These are phyloP conservation scores for Tolypocladium capitatum DNA, from an alignment of 2,329 filamentous ascomycete genomes.

Conservation along the genomic window DNA sequence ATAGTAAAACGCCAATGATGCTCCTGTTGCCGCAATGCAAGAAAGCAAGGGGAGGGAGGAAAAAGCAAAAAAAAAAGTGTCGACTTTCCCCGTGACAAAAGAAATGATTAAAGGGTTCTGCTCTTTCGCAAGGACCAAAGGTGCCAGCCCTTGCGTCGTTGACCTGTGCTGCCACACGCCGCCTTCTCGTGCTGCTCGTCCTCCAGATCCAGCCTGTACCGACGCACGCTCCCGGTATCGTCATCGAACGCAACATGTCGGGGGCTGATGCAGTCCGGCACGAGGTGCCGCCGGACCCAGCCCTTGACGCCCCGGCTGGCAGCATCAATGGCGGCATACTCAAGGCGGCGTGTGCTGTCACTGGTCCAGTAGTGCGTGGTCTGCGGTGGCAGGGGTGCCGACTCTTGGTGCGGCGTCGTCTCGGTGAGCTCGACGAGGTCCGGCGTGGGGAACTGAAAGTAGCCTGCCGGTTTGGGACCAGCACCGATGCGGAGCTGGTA, in stretches of 20 bases:
- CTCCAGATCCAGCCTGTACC: constrained; percentile 47
- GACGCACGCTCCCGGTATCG: constrained; percentile 48
- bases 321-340: constrained; percentile 55
- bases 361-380: constrained; percentile 57
- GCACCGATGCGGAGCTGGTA: constrained; percentile 19
- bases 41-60: not conserved
- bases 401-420: constrained; percentile 4
- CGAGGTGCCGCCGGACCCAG: constrained; percentile 42
- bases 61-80: not conserved
- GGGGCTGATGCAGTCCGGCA: constrained; percentile 49
- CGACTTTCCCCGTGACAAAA: not conserved
- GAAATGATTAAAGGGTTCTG: constrained; percentile 3
- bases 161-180: not conserved
- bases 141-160: constrained; percentile 14
- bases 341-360: constrained; percentile 45
- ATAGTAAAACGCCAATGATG: not conserved
- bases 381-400: constrained; percentile 29
- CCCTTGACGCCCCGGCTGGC: constrained; percentile 46
- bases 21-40: not conserved
- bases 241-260: constrained; percentile 45
- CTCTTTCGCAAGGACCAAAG: constrained; percentile 17
- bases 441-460: constrained; percentile 36
- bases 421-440: constrained; percentile 21
- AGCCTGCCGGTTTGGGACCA: constrained; percentile 20
- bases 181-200: constrained; percentile 22